Percentiles rank a stretch among this genome's conserved stretches.
Evolutionary conservation across 257 asterid species (phyloP).

Genomic region (Coffea eugenioides): DNA sequence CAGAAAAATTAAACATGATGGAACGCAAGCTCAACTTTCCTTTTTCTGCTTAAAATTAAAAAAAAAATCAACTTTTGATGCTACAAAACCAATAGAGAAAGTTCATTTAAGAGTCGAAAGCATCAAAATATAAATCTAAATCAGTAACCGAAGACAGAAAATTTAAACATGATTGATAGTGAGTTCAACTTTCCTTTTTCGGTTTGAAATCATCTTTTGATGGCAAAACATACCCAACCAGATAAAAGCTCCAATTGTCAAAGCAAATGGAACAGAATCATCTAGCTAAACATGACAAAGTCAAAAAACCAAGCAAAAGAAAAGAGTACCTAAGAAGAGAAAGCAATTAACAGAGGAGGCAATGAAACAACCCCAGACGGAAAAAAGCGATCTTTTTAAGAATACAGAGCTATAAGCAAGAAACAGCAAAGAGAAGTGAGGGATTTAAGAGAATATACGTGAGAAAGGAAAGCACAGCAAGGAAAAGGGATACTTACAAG

Average conservation of each 20-base stretch:
- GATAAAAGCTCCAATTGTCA: not conserved
- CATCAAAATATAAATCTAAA: not conserved
- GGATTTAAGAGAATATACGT: conserved; percentile 43
- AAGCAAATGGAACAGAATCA: conserved; percentile 16
- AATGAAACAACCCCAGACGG: conserved; percentile 35
- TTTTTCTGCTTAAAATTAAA: conserved; percentile 15
- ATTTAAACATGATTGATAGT: conserved; percentile 18
- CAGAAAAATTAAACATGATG: conserved; percentile 13
- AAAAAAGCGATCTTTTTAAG: conserved; percentile 36
- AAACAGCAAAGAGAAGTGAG: conserved; percentile 24
- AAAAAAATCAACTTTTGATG: conserved; percentile 6
- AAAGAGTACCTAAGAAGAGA: conserved; percentile 11
- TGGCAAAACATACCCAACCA: conserved; percentile 7
- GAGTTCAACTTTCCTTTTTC: conserved; percentile 22
- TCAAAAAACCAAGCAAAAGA: not conserved
- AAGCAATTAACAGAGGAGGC: conserved; percentile 11
- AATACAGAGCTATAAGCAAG: conserved; percentile 16
- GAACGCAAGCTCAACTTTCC: conserved; percentile 15
- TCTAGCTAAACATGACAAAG: not conserved
- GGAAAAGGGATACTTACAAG: conserved; percentile 66
- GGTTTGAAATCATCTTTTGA: conserved; percentile 11
- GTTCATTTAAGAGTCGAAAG: conserved; percentile 7
- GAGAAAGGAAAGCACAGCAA: conserved; percentile 29
- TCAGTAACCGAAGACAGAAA: conserved; percentile 1
- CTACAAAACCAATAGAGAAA: conserved; percentile 16